Base-by-base conservation (phyloP, 2,329 filamentous ascomycete species). In the Aspergillus luchuensis region DNA sequence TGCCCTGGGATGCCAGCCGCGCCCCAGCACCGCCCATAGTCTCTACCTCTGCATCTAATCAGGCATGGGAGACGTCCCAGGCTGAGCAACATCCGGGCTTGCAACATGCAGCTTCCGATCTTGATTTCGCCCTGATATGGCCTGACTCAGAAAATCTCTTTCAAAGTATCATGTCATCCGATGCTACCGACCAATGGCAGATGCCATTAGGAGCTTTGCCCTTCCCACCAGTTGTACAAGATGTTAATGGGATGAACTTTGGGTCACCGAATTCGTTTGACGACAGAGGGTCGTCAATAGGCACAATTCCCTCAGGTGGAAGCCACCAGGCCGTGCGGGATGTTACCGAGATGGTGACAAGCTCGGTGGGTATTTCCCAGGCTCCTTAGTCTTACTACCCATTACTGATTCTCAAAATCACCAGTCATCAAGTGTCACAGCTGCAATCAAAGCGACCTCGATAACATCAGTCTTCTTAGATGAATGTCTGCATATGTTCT, bases 401-500 rank as follows among this genome's bases (percentile, higher is more conserved):
- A 11, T 56, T 8, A 28, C 30, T n/a, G 5, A 23, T 56, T 4
- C 11, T 4, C 13, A 1, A 21, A 45, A 56, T 15, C 17, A 11
- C 3, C 36, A 76, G 78, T 80, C 78, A 8, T 78, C 76, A 1
- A 78, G 74, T 50, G 73, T 80, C 8, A 80, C 78, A 5, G 77
- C 78, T n/a, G 78, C 76, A 11, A 74, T 79, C 13, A 78, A 80
- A 63, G 72, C 75, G 19, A 79, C 72, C 1, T 79, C 76, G 2
- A 74, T 80, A 17, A 80, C 76, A 19, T 81, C 79, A 0, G 76
- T 79, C 19, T 81, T 81, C 39, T 69, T 81, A 7, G 79, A 81
- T 56, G 77, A 79, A 63, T 80, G 78, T 62, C 65, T 81, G 15
- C 79, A 81, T 59, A 80, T 81, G 77, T 81, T 81, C 66, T 81